Percentiles rank a stretch among this genome's conserved stretches.
These are phyloP conservation scores for Psilocybe tampanensis DNA, from an alignment of 768 basidiomycete genomes.

Conservation along the genomic window DNA sequence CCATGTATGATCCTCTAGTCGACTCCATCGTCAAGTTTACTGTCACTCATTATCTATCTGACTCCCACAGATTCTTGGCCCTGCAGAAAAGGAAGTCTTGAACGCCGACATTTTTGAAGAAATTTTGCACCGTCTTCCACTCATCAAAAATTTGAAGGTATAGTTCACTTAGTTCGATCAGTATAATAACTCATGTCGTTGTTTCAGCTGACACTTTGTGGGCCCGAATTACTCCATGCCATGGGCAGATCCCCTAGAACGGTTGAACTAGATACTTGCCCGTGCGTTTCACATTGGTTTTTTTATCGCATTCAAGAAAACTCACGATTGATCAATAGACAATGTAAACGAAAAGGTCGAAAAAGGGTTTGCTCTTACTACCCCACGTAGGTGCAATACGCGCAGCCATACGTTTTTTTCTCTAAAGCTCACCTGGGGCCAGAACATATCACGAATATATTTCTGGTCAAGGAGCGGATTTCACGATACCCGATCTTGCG, in stretches of 20 bases:
- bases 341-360: conserved; percentile 25
- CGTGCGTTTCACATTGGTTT: conserved; percentile 30
- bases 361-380: conserved; percentile 26
- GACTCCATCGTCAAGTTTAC: not conserved
- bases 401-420: not conserved
- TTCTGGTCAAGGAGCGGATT: conserved; percentile 13
- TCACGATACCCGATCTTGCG: conserved; percentile 33
- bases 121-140: conserved; percentile 35
- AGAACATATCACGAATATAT: conserved; percentile 35
- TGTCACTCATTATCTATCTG: not conserved
- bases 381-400: conserved; percentile 21
- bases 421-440: too few species aligned
- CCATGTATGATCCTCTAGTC: conserved; percentile 23
- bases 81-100: conserved; percentile 24
- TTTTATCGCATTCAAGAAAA: too few species aligned
- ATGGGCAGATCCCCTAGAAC: conserved; percentile 3
- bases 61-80: conserved; percentile 28
- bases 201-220: conserved; percentile 23
- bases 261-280: conserved; percentile 30
- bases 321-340: too few species aligned
- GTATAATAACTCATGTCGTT: too few species aligned
- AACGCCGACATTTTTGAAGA: conserved; percentile 31
- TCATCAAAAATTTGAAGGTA: conserved; percentile 29
- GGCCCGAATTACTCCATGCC: conserved; percentile 21
- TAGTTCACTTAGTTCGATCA: too few species aligned